Base-by-base conservation (phyloP, 257 asterid species). In the Coffea eugenioides region DNA sequence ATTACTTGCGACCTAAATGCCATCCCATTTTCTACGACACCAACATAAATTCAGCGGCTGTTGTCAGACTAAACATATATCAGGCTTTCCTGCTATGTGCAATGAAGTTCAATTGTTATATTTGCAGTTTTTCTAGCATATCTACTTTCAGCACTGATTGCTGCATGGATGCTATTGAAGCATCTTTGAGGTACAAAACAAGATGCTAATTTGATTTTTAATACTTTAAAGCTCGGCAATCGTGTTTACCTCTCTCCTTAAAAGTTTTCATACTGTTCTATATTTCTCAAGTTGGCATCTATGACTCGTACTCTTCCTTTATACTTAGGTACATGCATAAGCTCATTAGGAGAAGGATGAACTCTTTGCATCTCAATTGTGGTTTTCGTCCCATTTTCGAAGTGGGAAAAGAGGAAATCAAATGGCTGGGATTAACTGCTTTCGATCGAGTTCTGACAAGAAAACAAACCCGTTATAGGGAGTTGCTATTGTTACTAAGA, bases 21-120 rank as follows among this genome's bases (percentile, higher is more conserved):
- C 98, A 93, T 79, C 96, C 97, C 23, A 69, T 95, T 79, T 93
- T 95, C 87, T 95, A 90, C 20, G 98, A 93, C 80, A 87, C 93
- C 20, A 95, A 89, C 82, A 89, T 95, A 87, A 95, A 93, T 82
- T 89, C 98, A 16, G 84, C 92, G 1, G 88, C 87, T 59, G 94
- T 95, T 49, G 97, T 95, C 70, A 90, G 98, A 56, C 95, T 95
- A 74, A 95, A 95, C 68, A 93, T 93, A 62, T 93, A 93, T 77
- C 99, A 95, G 86, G 87, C 76, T 6, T 95, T 95, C 82, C 87
- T 95, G 54, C 88, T 95, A 2, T 90, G 97, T 80, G 97, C 96
- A 77, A 93, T 95, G 99, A 95, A 95, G 86, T 92, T 93, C 86
- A 75, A 91, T 56, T 91, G 90, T 72, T 86, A 93, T 69, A 73